A percentile compares a stretch with the other conserved stretches of the same genome.
phyloP scores from a whole-genome alignment of 805 yeast species.

The Metschnikowia bowlesiae region DNA sequence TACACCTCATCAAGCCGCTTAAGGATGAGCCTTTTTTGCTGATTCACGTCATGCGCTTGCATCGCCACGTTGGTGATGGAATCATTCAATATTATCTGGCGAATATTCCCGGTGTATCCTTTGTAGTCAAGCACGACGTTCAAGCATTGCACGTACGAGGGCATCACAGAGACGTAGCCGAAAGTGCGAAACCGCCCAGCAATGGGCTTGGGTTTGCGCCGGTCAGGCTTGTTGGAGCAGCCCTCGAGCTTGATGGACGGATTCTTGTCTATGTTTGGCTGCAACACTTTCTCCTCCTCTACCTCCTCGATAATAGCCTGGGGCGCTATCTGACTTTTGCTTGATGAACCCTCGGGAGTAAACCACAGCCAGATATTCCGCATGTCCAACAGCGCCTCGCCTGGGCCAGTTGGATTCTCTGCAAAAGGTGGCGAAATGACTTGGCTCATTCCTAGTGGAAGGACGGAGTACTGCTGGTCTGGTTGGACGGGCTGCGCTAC shows the following conservation, averaged over 20 bases:
- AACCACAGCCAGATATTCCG: background rate
- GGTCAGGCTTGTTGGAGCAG: slow-evolving; percentile 1
- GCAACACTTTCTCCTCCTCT: background rate
- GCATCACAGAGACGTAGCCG: slow-evolving; percentile 8
- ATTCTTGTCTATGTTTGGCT: background rate
- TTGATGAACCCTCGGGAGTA: background rate
- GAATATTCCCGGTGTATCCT: slow-evolving; percentile 18
- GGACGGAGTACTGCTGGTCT: background rate
- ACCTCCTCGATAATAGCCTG: background rate
- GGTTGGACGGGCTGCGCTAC: background rate
- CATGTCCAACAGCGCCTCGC: background rate
- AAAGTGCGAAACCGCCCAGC: slow-evolving; percentile 8
- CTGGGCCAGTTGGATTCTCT: background rate
- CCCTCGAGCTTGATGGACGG: background rate
- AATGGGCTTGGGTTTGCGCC: slow-evolving; percentile 11
- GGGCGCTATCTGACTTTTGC: background rate
- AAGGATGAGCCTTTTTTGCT: slow-evolving; percentile 1
- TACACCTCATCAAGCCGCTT: slow-evolving; percentile 7
- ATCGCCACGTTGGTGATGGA: slow-evolving; percentile 13
- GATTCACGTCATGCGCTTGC: slow-evolving; percentile 7
- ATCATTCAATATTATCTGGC: slow-evolving; percentile 9
- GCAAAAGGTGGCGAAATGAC: background rate
- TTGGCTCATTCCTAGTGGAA: background rate
- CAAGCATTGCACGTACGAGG: slow-evolving; percentile 19
- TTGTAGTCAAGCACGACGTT: slow-evolving; percentile 19